Conservation (phyloP, 1,284 basidiomycete species). For the Inonotus obliquus region DNA sequence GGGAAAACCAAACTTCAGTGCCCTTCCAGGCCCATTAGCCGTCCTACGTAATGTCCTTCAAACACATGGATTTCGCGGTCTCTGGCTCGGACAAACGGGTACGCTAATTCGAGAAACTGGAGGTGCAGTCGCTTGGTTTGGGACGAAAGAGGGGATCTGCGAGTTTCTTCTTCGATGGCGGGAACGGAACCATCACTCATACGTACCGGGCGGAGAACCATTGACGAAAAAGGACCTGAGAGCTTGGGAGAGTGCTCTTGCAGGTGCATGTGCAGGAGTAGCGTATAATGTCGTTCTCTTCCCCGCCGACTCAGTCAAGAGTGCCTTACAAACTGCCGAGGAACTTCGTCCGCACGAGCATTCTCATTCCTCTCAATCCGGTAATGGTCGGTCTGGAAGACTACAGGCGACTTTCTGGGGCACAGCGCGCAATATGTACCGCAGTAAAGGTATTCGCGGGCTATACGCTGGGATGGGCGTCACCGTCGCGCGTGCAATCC, state of each 20-base stretch:
- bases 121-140: slow-evolving; percentile 85
- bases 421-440: slow-evolving; percentile 75
- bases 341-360: slow-evolving; percentile 63
- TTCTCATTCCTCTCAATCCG: background rate
- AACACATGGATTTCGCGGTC: slow-evolving; percentile 64
- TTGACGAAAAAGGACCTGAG: slow-evolving; percentile 43
- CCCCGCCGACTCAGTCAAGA: slow-evolving; percentile 94
- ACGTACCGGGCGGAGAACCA: slow-evolving; percentile 14
- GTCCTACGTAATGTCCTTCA: slow-evolving; percentile 64
- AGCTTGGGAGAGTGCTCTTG: slow-evolving; percentile 78
- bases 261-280: slow-evolving; percentile 86
- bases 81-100: slow-evolving; percentile 87
- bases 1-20: slow-evolving; percentile 25
- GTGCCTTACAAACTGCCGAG: slow-evolving; percentile 90
- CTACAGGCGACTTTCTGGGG: slow-evolving; percentile 54
- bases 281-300: slow-evolving; percentile 84
- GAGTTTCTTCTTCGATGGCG: slow-evolving; percentile 45
- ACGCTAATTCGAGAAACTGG: slow-evolving; percentile 87
- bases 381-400: slow-evolving; percentile 25
- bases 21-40: slow-evolving; percentile 61
- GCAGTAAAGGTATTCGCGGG: slow-evolving; percentile 73
- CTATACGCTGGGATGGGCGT: slow-evolving; percentile 96
- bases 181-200: slow-evolving; percentile 27
- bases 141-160: slow-evolving; percentile 74
- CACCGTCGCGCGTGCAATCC: slow-evolving; percentile 83